Evolutionary conservation across 345 rosid genomes (phyloP).

Genomic region (Erodium maritimum): DNA sequence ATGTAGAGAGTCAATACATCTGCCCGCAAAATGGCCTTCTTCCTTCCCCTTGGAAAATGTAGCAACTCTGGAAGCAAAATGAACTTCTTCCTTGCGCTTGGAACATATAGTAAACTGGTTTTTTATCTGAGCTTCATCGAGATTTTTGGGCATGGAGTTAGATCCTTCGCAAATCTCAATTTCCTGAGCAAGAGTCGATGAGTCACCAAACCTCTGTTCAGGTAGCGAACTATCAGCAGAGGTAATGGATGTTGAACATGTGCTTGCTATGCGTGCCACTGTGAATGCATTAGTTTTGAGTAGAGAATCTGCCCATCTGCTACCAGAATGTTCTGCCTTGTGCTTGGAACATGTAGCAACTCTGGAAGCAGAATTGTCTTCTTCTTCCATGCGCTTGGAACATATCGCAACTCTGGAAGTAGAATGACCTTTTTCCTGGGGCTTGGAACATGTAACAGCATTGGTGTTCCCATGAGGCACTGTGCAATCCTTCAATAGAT

Average conservation of each 20-base stretch:
- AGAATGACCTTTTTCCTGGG: background rate
- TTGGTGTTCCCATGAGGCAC: background rate
- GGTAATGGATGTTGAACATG: background rate
- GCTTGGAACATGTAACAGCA: background rate
- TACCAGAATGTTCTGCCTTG: too few relatives aligned
- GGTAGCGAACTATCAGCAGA: background rate
- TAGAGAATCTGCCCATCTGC: background rate
- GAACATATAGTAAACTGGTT: too few relatives aligned
- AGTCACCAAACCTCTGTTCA: background rate
- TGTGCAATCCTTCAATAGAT: background rate
- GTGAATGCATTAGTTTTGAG: too few relatives aligned
- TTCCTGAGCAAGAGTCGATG: background rate
- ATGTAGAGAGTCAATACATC: too few relatives aligned
- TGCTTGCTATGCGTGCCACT: background rate
- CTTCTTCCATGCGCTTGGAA: too few relatives aligned
- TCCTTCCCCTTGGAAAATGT: too few relatives aligned
- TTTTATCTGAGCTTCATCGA: background rate
- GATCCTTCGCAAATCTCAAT: background rate
- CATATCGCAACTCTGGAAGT: too few relatives aligned
- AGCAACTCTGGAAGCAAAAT: too few relatives aligned
- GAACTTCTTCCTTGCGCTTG: background rate
- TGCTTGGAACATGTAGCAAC: too few relatives aligned
- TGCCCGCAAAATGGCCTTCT: too few relatives aligned
- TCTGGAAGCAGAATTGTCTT: too few relatives aligned
- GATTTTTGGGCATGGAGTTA: background rate